Conservation (phyloP, 768 basidiomycete species). For the Kwoniella mangroviensis region DNA sequence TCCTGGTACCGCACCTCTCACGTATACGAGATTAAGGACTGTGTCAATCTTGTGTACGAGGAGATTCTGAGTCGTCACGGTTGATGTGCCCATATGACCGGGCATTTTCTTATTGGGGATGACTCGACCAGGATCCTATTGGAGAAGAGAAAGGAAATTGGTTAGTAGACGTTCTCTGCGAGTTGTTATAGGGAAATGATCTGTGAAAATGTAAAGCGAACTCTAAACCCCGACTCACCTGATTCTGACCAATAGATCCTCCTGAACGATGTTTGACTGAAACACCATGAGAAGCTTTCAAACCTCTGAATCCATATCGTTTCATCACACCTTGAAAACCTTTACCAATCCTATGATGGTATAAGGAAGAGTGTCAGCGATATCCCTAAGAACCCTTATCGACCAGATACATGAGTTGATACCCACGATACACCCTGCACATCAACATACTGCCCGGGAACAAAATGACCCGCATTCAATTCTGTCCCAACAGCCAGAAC, state of each 20-base stretch:
- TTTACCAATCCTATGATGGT: slow-evolving; percentile 77
- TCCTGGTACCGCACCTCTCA: slow-evolving; percentile 90
- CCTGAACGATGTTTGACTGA: slow-evolving; percentile 90
- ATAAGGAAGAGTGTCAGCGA: not conserved
- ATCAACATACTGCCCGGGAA: slow-evolving; percentile 95
- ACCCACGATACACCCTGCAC: slow-evolving; percentile 87
- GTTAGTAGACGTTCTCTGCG: too few relatives aligned
- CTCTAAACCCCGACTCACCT: slow-evolving; percentile 64
- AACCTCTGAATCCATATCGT: slow-evolving; percentile 87
- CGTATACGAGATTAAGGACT: slow-evolving; percentile 81
- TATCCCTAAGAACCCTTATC: too few relatives aligned
- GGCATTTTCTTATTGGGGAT: slow-evolving; percentile 99
- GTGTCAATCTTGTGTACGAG: slow-evolving; percentile 86
- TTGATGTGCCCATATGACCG: slow-evolving; percentile 83
- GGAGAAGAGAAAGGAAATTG: not conserved
- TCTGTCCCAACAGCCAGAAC: slow-evolving; percentile 88
- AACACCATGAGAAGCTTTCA: slow-evolving; percentile 92
- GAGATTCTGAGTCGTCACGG: slow-evolving; percentile 84
- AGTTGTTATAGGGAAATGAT: not conserved
- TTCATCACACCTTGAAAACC: slow-evolving; percentile 98
- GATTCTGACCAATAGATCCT: slow-evolving; percentile 92
- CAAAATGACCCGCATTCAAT: slow-evolving; percentile 89
- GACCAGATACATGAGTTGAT: not conserved
- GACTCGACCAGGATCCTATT: slow-evolving; percentile 91
- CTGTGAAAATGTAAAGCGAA: not conserved